Evolutionary conservation across 108 stramenopile species (phyloP).

Genomic region (Cyclotella cryptica): DNA sequence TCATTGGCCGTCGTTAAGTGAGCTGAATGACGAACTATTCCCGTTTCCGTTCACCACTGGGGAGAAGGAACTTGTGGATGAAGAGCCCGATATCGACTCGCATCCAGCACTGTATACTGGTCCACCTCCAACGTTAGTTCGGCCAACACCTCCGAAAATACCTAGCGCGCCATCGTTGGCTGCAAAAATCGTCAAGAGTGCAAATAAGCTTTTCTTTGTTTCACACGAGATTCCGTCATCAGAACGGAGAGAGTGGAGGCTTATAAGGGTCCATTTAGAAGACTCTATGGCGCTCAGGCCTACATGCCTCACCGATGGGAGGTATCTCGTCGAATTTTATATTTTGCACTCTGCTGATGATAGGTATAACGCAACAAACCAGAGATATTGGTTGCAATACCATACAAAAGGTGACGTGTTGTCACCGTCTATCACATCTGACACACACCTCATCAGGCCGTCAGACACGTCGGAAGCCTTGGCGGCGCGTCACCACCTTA

Average conservation of each 20-base stretch:
- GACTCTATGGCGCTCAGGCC: not conserved
- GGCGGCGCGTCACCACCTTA: not conserved
- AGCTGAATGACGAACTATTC: not conserved
- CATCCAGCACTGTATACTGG: slow-evolving; percentile 1
- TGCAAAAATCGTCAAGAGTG: not conserved
- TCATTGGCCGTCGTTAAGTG: not conserved
- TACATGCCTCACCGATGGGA: not conserved
- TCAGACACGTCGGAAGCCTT: not conserved
- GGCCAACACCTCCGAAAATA: not conserved
- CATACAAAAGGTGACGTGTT: not conserved
- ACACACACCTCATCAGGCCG: not conserved
- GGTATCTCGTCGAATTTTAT: too few species aligned
- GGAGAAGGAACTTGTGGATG: not conserved
- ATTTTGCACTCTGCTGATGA: not conserved
- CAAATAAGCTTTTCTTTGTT: slow-evolving; percentile 1
- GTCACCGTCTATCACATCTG: not conserved
- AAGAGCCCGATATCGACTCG: not conserved
- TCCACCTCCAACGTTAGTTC: slow-evolving; percentile 13
- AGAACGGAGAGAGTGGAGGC: not conserved
- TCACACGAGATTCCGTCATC: not conserved
- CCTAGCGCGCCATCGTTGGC: not conserved
- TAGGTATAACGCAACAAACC: not conserved
- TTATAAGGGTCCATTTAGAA: not conserved
- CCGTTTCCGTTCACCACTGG: not conserved
- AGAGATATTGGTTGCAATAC: slow-evolving; percentile 7